Evolutionary conservation across 441 rosid genomes (phyloP).

Genomic region (Brassica hybrid): DNA sequence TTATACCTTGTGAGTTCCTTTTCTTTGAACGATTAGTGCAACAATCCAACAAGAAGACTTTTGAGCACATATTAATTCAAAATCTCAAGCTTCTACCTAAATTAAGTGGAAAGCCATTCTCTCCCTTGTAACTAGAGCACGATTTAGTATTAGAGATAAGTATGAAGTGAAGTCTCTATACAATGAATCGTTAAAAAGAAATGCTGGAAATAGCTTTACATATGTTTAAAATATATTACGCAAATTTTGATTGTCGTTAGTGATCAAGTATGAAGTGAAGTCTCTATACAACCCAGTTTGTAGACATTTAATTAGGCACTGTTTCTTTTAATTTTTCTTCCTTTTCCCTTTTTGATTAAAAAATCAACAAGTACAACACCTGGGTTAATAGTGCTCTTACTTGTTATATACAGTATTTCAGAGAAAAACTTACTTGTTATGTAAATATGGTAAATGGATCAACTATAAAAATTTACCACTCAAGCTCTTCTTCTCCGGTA

Average conservation of each 20-base stretch:
- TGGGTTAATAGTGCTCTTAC: neutral
- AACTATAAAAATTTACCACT: neutral
- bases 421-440: neutral
- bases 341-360: too few relatives aligned
- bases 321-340: too few relatives aligned
- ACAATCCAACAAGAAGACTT: neutral
- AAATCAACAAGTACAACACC: too few relatives aligned
- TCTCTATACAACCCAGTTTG: too few relatives aligned
- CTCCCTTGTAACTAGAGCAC: neutral
- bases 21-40: neutral
- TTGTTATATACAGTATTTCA: neutral
- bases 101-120: neutral
- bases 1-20: neutral
- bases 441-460: neutral
- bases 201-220: neutral
- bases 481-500: neutral
- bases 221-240: neutral
- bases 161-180: neutral
- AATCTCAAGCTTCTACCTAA: constrained; percentile 5
- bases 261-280: too few relatives aligned
- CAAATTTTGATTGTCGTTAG: neutral
- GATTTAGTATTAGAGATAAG: neutral
- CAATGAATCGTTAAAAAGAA: neutral
- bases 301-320: too few relatives aligned
- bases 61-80: neutral